Conservation (phyloP, 2,329 filamentous ascomycete species). For the Pestalotiopsis fici region DNA sequence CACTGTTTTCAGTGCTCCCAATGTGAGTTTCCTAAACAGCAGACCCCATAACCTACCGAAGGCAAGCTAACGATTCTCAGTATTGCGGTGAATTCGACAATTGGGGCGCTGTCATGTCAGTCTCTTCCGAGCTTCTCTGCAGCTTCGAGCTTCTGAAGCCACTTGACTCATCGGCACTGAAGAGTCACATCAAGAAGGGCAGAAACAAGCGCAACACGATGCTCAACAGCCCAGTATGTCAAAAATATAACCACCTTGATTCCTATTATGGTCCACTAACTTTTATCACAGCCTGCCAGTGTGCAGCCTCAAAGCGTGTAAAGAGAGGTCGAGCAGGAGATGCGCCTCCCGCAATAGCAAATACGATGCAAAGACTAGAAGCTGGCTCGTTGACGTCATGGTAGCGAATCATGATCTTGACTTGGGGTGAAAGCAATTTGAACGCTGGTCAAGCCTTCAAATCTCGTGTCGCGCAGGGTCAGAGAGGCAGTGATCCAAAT, state of each 20-base stretch:
- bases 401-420: neutral
- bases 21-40: conserved; percentile 62
- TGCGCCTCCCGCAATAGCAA: neutral
- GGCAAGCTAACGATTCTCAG: conserved; percentile 44
- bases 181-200: conserved; percentile 99
- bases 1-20: conserved; percentile 96
- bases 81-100: conserved; percentile 99
- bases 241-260: neutral
- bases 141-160: conserved; percentile 97
- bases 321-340: neutral
- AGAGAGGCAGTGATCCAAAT: neutral
- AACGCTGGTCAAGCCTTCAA: neutral
- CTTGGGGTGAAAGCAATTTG: neutral
- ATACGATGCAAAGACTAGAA: neutral
- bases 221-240: conserved; percentile 90
- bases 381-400: neutral
- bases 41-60: neutral
- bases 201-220: conserved; percentile 92
- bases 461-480: neutral
- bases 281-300: conserved; percentile 47
- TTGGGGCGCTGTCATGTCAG: conserved; percentile 98
- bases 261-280: conserved; percentile 9
- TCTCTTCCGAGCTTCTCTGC: conserved; percentile 88
- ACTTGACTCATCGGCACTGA: conserved; percentile 90
- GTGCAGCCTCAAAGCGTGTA: conserved; percentile 60